Conservation (phyloP, 177 flowering plant species). For the Vitis hybrid region DNA sequence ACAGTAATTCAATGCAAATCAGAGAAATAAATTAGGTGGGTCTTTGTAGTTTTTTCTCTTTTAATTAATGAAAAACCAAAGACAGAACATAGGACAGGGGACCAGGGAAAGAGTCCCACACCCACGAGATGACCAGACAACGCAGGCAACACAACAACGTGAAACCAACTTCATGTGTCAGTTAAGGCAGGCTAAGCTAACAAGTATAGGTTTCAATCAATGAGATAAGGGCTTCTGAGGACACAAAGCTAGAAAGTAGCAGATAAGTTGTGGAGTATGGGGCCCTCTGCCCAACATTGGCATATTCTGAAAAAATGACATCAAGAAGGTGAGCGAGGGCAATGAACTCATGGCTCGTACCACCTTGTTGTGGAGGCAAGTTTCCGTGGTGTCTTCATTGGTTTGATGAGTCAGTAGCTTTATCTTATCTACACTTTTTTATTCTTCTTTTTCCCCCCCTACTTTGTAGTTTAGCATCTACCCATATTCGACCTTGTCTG, state of each 20-base stretch:
- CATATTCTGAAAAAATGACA: slow-evolving; percentile 12
- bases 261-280: slow-evolving; percentile 9
- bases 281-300: slow-evolving; percentile 8
- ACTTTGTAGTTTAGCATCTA: slow-evolving; percentile 12
- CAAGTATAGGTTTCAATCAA: slow-evolving; percentile 10
- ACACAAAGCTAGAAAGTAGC: neutral
- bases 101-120: neutral
- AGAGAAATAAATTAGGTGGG: neutral
- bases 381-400: slow-evolving; percentile 10
- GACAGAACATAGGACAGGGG: neutral
- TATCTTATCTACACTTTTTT: slow-evolving; percentile 27
- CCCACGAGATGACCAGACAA: neutral
- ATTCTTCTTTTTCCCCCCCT: neutral
- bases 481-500: slow-evolving; percentile 16
- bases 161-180: neutral
- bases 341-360: neutral
- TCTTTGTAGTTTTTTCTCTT: neutral
- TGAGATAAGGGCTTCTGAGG: slow-evolving; percentile 12
- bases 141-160: neutral
- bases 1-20: too few species aligned
- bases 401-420: slow-evolving; percentile 30
- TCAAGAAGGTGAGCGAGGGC: slow-evolving; percentile 6
- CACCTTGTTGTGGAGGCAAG: neutral
- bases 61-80: neutral
- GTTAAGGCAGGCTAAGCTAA: neutral